Base-by-base conservation (phyloP, 2,329 filamentous ascomycete genomes). In the Colletotrichum kahawae region DNA sequence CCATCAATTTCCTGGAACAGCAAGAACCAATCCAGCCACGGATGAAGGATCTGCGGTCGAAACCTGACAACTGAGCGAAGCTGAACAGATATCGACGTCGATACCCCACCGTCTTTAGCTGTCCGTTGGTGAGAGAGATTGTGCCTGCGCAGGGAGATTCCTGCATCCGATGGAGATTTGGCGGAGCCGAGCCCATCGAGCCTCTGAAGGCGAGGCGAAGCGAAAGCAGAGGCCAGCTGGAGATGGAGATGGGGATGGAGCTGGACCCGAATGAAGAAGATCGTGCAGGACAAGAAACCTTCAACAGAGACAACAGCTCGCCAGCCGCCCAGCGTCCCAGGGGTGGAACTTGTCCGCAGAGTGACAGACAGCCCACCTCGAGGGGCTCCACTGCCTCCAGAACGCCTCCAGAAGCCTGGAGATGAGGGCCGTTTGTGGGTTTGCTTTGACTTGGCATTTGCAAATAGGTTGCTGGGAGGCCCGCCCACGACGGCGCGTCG, bases 331-430 rank as follows among this genome's bases (percentile, higher is more conserved):
- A 51, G 43, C 43, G 31, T 51, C 43, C 43, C 43, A 21, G 43
- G 43, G 43, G 43, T 51, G 43, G 43, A 51, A 51, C 43, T 51
- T 51, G 43, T 51, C 43, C 43, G 43, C 43, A 51, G 43, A 43
- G 66, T n/a, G 34, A 60, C 56, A 57, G 66, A 33, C 51, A 70
- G 33, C 36, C 62, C 62, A 29, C 68, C 54, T 21, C 54, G 54
- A 75, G 56, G 56, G 3, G 16, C 29, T 62, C 62, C 72, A 64
- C 68, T 33, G 72, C 62, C 67, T 72, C 69, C 69, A 75, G 69
- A 75, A 75, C 62, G 36, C 63, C 38, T 67, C 72, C 69, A 75
- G 72, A 75, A 75, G 56, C 72, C 34, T 75, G 63, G 72, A 67
- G 63, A 75, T 64, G 62, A 65, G 56, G 56, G 62, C n/a, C 62